phyloP scores from a whole-genome alignment of 768 basidiomycete species.

The Pleurotus pulmonarius region DNA sequence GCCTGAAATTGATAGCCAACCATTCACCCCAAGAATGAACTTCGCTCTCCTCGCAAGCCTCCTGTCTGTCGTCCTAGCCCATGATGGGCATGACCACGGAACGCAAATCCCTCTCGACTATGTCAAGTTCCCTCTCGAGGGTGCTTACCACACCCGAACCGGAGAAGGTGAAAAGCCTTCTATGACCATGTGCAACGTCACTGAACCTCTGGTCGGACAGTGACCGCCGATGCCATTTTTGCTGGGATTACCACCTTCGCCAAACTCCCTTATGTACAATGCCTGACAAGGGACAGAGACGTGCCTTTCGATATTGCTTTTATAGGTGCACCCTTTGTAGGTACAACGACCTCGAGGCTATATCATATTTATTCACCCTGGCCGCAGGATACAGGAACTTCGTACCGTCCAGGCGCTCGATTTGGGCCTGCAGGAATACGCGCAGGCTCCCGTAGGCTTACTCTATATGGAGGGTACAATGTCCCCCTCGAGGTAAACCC shows the following conservation, averaged over 20 bases:
- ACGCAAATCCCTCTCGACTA: conserved; percentile 66
- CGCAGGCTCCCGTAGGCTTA: conserved; percentile 70
- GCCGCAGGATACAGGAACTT: conserved; percentile 62
- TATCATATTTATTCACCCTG: neutral
- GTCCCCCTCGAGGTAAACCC: conserved; percentile 73
- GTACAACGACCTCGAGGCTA: conserved; percentile 15
- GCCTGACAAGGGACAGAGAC: conserved; percentile 60
- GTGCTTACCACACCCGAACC: conserved; percentile 47
- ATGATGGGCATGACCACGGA: conserved; percentile 37
- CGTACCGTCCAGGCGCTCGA: conserved; percentile 79
- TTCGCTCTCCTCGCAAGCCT: conserved; percentile 8
- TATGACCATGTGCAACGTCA: neutral
- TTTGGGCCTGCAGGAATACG: conserved; percentile 86
- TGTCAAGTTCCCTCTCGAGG: conserved; percentile 62
- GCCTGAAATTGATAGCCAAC: too few relatives aligned
- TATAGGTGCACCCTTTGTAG: conserved; percentile 73
- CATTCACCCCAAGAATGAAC: conserved; percentile 14
- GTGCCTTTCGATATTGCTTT: conserved; percentile 76
- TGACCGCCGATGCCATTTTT: conserved; percentile 76
- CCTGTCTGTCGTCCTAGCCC: conserved; percentile 24
- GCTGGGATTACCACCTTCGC: conserved; percentile 85
- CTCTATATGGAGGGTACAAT: conserved; percentile 76
- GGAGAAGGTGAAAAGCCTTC: conserved; percentile 44
- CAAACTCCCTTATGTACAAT: conserved; percentile 80
- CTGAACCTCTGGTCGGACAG: conserved; percentile 24